Base-by-base conservation (phyloP, 345 rosid species). In the Hibiscus tridactylites region DNA sequence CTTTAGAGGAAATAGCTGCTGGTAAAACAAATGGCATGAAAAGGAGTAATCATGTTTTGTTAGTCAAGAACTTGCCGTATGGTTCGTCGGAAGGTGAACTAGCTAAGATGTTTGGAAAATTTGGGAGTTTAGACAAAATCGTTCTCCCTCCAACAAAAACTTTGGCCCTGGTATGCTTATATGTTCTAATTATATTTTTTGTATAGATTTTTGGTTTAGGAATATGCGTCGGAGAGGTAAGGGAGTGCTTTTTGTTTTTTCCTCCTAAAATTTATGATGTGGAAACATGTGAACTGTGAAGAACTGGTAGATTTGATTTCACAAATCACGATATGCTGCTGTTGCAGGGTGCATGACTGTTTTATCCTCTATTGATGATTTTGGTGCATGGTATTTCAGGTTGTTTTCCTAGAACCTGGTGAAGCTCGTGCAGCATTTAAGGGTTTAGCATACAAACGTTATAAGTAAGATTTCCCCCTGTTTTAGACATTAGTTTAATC, bases 21-120 rank as follows among this genome's bases (percentile, higher is more conserved):
- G 83, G 90, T 50, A 85, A 84, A 74, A 79, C 84, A n/a, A 89
- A 81, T 71, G 88, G 84, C 61, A 75, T 76, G 75, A 88, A 84
- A 68, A 88, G 97, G 82, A 94, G 97, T 82, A 94, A 90, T 64
- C 89, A 90, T 71, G 87, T 91, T 54, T 73, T 94, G n/a, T 65
- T 94, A 64, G 97, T 88, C 57, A 94, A 91, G 87, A 94, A 94
- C 81, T 84, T 94, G 88, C 88, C 99, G 16, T 91, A 84, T 84
- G 93, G 92, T 72, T 88, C 93, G 72, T 85, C 97, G 28, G 97
- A 89, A 77, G 83, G 73, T 78, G 97, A 94, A 74, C 82, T 94
- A 54, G 88, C 87, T 75, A 77, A 86, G 81, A 88, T 90, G 91
- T 91, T 94, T 68, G 91, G 93, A 77, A 88, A 79, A 76, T 91